Conservation (phyloP, 257 asterid genomes). For the Forsythia suspensa region DNA sequence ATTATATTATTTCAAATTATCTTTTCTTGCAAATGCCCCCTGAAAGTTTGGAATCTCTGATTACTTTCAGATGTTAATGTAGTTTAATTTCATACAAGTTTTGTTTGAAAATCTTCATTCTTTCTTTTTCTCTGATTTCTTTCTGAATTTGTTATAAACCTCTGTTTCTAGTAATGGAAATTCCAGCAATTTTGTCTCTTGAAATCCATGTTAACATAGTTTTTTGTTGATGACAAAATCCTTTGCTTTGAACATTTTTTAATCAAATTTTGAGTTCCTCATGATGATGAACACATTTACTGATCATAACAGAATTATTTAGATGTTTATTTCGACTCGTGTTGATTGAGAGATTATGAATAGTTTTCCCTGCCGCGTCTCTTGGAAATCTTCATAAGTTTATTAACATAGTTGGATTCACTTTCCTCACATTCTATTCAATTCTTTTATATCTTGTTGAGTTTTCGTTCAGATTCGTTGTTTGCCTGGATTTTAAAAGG, state of each 20-base stretch:
- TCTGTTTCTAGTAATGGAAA: not conserved
- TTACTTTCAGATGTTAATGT: slow-evolving; percentile 42
- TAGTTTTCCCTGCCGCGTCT: too few species aligned
- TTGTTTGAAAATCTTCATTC: slow-evolving; percentile 13
- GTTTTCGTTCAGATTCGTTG: not conserved
- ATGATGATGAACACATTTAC: too few species aligned
- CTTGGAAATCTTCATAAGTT: too few species aligned
- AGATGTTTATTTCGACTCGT: too few species aligned
- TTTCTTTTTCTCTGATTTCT: not conserved
- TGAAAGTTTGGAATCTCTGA: slow-evolving; percentile 64
- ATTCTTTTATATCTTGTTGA: slow-evolving; percentile 12
- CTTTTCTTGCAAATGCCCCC: slow-evolving; percentile 38
- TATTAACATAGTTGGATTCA: not conserved
- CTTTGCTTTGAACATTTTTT: too few species aligned
- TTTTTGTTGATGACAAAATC: too few species aligned
- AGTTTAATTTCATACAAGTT: slow-evolving; percentile 33
- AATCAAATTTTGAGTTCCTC: too few species aligned
- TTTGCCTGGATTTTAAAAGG: not conserved
- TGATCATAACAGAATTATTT: too few species aligned
- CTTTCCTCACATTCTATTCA: slow-evolving; percentile 18
- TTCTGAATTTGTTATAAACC: slow-evolving; percentile 19
- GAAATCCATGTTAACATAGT: too few species aligned
- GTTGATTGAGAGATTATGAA: too few species aligned
- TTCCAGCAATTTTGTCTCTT: too few species aligned
- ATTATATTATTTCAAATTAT: slow-evolving; percentile 1